A percentile compares a stretch with the other conserved stretches of the same genome.
phyloP scores from a whole-genome alignment of 176 grass and related monocot genomes.

The barley (Hordeum vulgare) region MorexV3_pseudomolecules_assembly NC_058519.1:219261525-219262024 shows the following conservation, averaged over 20 bases:
- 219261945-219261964: background rate
- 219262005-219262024: background rate
- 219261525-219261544: no score
- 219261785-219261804: background rate
- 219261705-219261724: no score
- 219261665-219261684: no score
- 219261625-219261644: no score
- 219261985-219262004: constrained; percentile 4
- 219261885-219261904: background rate
- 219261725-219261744: no score
- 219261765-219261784: background rate
- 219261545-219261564: no score
- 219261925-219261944: background rate
- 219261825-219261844: background rate
- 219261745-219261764: no score
- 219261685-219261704: no score
- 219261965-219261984: background rate
- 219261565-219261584: no score
- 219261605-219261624: no score
- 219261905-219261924: background rate
- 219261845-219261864: background rate
- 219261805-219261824: background rate
- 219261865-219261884: background rate
- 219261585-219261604: no score
- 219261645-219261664: no score